A percentile compares a stretch with the other conserved stretches of the same genome.
Conservation (phyloP, 768 basidiomycete species). For the Rhizopogon vinicolor region DNA sequence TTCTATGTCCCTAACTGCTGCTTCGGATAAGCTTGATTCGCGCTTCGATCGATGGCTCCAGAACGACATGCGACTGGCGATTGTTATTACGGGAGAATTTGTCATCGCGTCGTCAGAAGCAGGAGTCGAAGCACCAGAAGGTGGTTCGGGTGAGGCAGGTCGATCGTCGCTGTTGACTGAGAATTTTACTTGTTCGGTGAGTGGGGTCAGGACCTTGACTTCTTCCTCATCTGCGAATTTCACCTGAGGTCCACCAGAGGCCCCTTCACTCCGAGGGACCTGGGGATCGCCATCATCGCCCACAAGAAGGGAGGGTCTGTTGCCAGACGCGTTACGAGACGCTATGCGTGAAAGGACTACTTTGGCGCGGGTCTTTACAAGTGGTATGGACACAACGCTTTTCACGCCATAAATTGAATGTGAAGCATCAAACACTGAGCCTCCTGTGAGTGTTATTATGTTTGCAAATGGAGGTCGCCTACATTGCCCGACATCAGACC, state of each 20-base stretch:
- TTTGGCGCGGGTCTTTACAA: conserved; percentile 60
- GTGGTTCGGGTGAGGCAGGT: conserved; percentile 15
- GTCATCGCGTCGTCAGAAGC: conserved; percentile 41
- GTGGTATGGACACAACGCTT: conserved; percentile 65
- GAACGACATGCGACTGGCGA: conserved; percentile 67
- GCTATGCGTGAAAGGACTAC: conserved; percentile 47
- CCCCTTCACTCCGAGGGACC: conserved; percentile 6
- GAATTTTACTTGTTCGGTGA: conserved; percentile 5
- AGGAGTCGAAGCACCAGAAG: conserved; percentile 53
- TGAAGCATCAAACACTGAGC: conserved; percentile 56
- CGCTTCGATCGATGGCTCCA: conserved; percentile 64
- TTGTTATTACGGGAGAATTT: conserved; percentile 49
- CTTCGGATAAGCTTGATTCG: conserved; percentile 19
- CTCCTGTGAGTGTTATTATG: background rate
- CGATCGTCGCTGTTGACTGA: conserved; percentile 1
- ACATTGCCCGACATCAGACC: conserved; percentile 62
- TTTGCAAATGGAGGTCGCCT: conserved; percentile 20
- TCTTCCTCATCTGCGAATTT: conserved; percentile 49
- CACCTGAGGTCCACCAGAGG: conserved; percentile 33
- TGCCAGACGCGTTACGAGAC: conserved; percentile 39
- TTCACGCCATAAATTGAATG: conserved; percentile 67
- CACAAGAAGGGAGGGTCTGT: conserved; percentile 44
- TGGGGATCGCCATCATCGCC: conserved; percentile 18
- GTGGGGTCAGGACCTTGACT: conserved; percentile 41
- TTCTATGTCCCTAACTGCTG: conserved; percentile 6